phyloP scores from a whole-genome alignment of 208 protist genomes.

The Spongospora subterranea region DNA sequence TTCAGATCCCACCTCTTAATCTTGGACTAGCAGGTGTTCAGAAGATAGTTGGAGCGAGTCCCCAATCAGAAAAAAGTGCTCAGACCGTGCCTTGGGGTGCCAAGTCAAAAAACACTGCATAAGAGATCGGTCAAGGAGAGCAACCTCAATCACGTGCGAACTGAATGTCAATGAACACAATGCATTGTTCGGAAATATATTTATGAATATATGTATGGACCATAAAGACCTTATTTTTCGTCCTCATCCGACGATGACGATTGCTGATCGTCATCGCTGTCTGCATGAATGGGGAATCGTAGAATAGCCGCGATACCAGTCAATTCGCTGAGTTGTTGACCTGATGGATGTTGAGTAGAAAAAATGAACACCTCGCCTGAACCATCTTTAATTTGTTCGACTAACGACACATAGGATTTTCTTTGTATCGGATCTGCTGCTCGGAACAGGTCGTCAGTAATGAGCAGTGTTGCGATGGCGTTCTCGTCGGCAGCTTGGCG shows the following conservation, averaged over 20 bases:
- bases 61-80: no score
- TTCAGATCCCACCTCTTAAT: no score
- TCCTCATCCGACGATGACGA: background rate
- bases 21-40: no score
- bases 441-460: slow-evolving; percentile 59
- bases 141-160: no score
- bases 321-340: slow-evolving; percentile 52
- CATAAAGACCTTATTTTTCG: no score
- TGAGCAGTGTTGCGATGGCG: slow-evolving; percentile 43
- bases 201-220: no score
- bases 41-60: no score
- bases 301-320: slow-evolving; percentile 55
- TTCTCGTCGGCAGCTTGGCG: slow-evolving; percentile 7
- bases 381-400: slow-evolving; percentile 26
- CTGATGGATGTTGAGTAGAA: slow-evolving; percentile 53
- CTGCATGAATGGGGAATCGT: slow-evolving; percentile 38
- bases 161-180: no score
- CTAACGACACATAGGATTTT: slow-evolving; percentile 20
- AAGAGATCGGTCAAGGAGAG: no score
- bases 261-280: background rate
- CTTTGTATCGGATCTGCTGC: background rate
- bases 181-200: no score
- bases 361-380: slow-evolving; percentile 36
- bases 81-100: no score
- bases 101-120: no score